phyloP scores from a whole-genome alignment of 1,284 basidiomycete species.

The Flammula alnicola region DNA sequence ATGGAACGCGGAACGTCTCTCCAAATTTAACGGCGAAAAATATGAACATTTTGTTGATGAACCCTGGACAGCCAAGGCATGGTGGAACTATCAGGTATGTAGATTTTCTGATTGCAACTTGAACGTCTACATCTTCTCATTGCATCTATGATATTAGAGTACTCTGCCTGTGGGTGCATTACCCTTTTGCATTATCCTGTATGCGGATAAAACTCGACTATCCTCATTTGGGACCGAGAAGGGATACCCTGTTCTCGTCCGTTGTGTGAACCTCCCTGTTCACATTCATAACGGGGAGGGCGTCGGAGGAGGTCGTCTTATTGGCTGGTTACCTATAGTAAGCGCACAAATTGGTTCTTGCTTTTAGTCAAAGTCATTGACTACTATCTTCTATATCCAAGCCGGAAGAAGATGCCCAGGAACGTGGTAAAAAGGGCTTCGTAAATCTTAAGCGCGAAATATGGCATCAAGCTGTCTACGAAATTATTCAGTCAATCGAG shows the following conservation, averaged over 20 bases:
- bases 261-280: slow-evolving; percentile 39
- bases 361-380: background rate
- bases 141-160: slow-evolving; percentile 5
- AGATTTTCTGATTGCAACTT: background rate
- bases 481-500: slow-evolving; percentile 29
- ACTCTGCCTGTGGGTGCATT: slow-evolving; percentile 18
- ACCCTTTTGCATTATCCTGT: slow-evolving; percentile 34
- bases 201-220: slow-evolving; percentile 48
- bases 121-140: background rate
- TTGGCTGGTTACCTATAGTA: slow-evolving; percentile 49
- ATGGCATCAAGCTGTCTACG: slow-evolving; percentile 34
- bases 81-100: slow-evolving; percentile 25
- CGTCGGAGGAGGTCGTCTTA: slow-evolving; percentile 39
- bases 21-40: slow-evolving; percentile 29
- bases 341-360: slow-evolving; percentile 9
- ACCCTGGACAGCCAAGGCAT: slow-evolving; percentile 32
- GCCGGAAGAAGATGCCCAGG: too few species aligned
- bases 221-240: slow-evolving; percentile 44
- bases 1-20: slow-evolving; percentile 34
- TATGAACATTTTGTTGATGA: slow-evolving; percentile 37
- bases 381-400: slow-evolving; percentile 11
- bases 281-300: slow-evolving; percentile 40
- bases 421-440: slow-evolving; percentile 28
- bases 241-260: slow-evolving; percentile 44
- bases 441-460: slow-evolving; percentile 33